Base-by-base conservation (phyloP, 176 grass and related monocot genomes). In the Oryza brachyantha region DNA sequence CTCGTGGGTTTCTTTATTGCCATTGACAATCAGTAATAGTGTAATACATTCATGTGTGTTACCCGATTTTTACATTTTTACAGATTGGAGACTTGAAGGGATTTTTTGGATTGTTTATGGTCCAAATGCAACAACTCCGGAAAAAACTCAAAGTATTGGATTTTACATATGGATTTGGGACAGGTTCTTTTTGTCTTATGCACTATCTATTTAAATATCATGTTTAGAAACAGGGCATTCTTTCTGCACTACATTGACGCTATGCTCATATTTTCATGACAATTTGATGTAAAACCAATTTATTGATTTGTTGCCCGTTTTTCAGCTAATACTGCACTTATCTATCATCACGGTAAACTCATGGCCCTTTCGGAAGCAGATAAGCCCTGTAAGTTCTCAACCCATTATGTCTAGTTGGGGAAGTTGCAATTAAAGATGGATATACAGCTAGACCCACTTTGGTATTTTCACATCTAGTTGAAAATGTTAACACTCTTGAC, bases 271-370 rank as follows among this genome's bases (percentile, higher is more conserved):
- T 61, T 61, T 82, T 58, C 10, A 64, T 34, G 34, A 46, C 4
- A 19, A 29, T 63, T 57, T 84, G 13, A 28, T 52, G 2, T 22
- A 62, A 10, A 45, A 5, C 0, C 13, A 50, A 37, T 61, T 66
- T 66, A 3, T 34, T 79, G 29, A 41, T 55, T 13, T 76, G 21
- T 24, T 35, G 14, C 25, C 29, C 21, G 66, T 32, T 82, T 81
- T 85, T 42, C 85, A 97, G 95, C 86, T 59, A 97, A 97, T 79
- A 97, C 95, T 21, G 92, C 95, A 65, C 85, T 94, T 77, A 80
- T 97, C 80, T 97, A 97, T 65, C 95, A 97, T 86, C 85, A 97
- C 68, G 95, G 95, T 66, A 97, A 94, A 86, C 91, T 97, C 46
- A 86, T 97, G 77, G 89, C 95, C 55, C 83, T 97, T 61, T 90